Conservation (phyloP, 1,284 basidiomycete genomes). For the Moniliophthora roreri region DNA sequence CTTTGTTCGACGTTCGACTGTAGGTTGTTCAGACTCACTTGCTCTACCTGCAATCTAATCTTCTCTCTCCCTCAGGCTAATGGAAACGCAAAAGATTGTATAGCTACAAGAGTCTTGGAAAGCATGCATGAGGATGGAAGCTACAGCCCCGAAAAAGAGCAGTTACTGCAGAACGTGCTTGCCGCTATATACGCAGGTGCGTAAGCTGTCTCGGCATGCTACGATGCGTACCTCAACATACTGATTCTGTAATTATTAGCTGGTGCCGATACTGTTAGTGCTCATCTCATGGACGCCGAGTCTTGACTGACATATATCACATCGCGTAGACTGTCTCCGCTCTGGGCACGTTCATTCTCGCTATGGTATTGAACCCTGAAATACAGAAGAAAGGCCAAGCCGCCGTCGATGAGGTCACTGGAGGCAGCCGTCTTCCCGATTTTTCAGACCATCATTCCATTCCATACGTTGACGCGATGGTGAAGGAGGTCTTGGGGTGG, state of each 20-base stretch:
- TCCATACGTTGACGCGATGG: constrained; percentile 14
- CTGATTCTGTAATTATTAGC: too few species aligned
- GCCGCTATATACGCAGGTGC: constrained; percentile 11
- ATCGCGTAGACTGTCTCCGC: constrained; percentile 5
- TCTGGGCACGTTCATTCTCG: constrained; percentile 3
- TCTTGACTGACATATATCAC: not conserved
- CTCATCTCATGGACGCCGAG: not conserved
- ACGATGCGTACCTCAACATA: not conserved
- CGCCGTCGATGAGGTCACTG: constrained; percentile 17
- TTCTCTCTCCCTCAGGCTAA: not conserved
- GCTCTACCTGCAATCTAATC: too few species aligned
- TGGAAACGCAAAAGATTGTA: constrained; percentile 10
- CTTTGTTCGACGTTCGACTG: constrained; percentile 2
- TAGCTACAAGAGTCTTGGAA: constrained; percentile 9
- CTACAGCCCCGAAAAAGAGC: constrained; percentile 5
- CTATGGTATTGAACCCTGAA: constrained; percentile 14
- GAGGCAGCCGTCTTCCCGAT: constrained; percentile 14
- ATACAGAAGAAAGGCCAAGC: constrained; percentile 18
- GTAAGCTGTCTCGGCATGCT: not conserved
- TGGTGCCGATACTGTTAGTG: constrained; percentile 11
- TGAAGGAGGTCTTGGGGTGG: constrained; percentile 13
- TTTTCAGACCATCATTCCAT: constrained; percentile 12
- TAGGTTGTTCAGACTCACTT: not conserved
- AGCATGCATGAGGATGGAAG: constrained; percentile 10
- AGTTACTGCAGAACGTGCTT: not conserved